These are phyloP conservation scores for Pythium sp. DNA, from an alignment of 352 stramenopile genomes.

Conservation along the genomic window DNA sequence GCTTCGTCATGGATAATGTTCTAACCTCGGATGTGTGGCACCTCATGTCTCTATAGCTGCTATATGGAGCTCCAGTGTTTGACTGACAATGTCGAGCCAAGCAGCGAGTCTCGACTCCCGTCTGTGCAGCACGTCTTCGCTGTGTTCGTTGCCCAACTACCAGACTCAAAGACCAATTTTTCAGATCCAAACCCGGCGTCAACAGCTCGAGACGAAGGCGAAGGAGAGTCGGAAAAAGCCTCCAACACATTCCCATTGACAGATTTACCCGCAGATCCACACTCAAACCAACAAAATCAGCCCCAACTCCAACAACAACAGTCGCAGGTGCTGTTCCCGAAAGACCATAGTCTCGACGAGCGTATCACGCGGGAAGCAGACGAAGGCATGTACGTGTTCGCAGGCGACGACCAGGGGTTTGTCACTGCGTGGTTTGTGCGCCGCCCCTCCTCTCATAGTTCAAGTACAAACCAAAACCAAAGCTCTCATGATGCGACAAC, in stretches of 20 bases:
- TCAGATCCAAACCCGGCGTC: not conserved
- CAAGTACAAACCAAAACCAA: not conserved
- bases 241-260: conserved; percentile 13
- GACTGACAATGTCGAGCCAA: not conserved
- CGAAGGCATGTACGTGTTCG: conserved; percentile 36
- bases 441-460: not conserved
- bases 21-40: not conserved
- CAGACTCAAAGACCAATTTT: not conserved
- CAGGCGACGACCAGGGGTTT: conserved; percentile 41
- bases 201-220: not conserved
- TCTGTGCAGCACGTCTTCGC: conserved; percentile 13
- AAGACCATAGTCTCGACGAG: conserved; percentile 26
- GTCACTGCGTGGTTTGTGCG: conserved; percentile 39
- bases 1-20: too few relatives aligned
- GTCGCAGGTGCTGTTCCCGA: conserved; percentile 14
- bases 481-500: not conserved
- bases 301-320: conserved; percentile 17
- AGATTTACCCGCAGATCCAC: not conserved
- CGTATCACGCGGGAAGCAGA: conserved; percentile 22
- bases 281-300: not conserved
- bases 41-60: conserved; percentile 5
- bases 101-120: not conserved
- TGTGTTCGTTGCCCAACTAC: not conserved
- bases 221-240: not conserved
- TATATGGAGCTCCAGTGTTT: conserved; percentile 12